Conservation (phyloP, 106 monocot genomes). For the Acanthochlamys bracteata region DNA sequence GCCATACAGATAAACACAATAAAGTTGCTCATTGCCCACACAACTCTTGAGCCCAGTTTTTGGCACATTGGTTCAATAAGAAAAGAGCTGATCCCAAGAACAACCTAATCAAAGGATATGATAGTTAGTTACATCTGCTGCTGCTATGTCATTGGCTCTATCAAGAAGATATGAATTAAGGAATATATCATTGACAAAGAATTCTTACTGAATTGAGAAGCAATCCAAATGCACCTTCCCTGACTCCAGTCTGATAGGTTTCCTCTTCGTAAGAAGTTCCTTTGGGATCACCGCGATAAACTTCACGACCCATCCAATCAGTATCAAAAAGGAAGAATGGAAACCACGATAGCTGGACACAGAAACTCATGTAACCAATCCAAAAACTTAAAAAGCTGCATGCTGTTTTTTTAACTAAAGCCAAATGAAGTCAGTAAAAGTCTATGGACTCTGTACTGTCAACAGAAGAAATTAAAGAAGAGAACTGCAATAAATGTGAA, state of each 20-base stretch:
- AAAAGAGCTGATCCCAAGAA: slow-evolving; percentile 84
- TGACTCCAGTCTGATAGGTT: slow-evolving; percentile 78
- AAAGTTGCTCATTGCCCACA: slow-evolving; percentile 96
- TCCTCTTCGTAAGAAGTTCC: slow-evolving; percentile 33
- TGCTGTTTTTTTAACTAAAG: too few species aligned
- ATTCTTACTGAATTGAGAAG: slow-evolving; percentile 99
- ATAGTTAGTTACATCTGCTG: background rate
- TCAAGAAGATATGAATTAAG: background rate
- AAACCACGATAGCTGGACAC: slow-evolving; percentile 86
- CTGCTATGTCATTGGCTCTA: background rate
- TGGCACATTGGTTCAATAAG: slow-evolving; percentile 83
- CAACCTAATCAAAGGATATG: slow-evolving; percentile 44
- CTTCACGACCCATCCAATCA: slow-evolving; percentile 99
- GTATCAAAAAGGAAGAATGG: slow-evolving; percentile 99
- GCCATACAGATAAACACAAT: slow-evolving; percentile 84
- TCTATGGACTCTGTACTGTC: too few species aligned
- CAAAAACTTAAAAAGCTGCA: too few species aligned
- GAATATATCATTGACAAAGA: slow-evolving; percentile 14
- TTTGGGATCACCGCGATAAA: slow-evolving; percentile 91
- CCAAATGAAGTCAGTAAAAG: too few species aligned
- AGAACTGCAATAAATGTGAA: background rate
- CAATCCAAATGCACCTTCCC: slow-evolving; percentile 99
- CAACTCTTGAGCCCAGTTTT: slow-evolving; percentile 58
- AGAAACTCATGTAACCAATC: background rate
- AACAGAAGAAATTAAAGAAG: background rate